Evolutionary conservation across 2,329 filamentous ascomycete genomes (phyloP).

Genomic region (Periconia sp.): DNA sequence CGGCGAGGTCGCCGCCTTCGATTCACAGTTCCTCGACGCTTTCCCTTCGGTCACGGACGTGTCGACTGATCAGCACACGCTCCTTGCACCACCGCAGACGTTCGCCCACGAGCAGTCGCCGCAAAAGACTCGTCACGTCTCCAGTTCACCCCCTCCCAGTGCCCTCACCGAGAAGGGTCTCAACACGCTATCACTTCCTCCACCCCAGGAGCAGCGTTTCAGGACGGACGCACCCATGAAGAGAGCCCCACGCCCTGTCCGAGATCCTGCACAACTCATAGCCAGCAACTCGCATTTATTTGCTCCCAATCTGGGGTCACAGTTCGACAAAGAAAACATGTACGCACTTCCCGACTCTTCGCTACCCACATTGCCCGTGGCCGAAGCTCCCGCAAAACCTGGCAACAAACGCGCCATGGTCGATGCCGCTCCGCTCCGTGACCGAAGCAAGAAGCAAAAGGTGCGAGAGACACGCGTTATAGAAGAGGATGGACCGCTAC

Average conservation of each 20-base stretch:
- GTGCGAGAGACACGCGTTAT: constrained; percentile 56
- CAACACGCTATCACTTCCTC: constrained; percentile 71
- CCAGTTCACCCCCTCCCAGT: constrained; percentile 63
- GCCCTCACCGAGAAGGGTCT: constrained; percentile 68
- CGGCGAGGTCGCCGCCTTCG: constrained; percentile 53
- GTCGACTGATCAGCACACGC: constrained; percentile 65
- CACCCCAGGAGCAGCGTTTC: constrained; percentile 62
- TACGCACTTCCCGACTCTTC: constrained; percentile 47
- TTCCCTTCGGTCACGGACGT: constrained; percentile 52
- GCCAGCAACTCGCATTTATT: constrained; percentile 62
- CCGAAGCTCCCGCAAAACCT: constrained; percentile 36
- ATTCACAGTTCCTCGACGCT: constrained; percentile 59
- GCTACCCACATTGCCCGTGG: constrained; percentile 29
- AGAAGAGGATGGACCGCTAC: constrained; percentile 60
- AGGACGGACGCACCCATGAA: constrained; percentile 73
- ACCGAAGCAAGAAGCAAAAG: constrained; percentile 74
- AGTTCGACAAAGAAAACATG: constrained; percentile 58
- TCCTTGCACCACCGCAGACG: constrained; percentile 67
- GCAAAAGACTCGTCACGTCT: constrained; percentile 65
- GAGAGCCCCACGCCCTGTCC: constrained; percentile 61
- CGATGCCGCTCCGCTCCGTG: constrained; percentile 76
- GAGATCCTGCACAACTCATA: constrained; percentile 29
- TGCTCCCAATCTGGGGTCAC: constrained; percentile 56
- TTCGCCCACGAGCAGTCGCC: constrained; percentile 68
- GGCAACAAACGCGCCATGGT: constrained; percentile 67